Conservation (phyloP, 2,329 filamentous ascomycete species). For the Whalleya microplaca region DNA sequence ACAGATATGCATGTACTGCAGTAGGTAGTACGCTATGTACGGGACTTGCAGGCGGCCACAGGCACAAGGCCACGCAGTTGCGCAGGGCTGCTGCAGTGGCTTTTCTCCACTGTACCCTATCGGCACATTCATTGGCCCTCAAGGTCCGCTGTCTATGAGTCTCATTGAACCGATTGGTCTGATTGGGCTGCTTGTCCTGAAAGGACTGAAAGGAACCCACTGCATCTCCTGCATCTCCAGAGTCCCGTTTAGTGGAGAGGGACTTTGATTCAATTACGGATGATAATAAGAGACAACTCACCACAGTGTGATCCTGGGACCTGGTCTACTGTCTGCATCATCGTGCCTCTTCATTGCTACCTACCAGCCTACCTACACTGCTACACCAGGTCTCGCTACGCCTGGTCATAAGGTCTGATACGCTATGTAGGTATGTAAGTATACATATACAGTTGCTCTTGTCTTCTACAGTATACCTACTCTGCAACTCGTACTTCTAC, state of each 20-base stretch:
- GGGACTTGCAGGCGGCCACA: conserved; percentile 14
- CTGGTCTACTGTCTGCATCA: neutral
- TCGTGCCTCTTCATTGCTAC: neutral
- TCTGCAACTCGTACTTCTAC: too few species aligned
- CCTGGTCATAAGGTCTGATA: neutral
- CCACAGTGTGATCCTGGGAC: neutral
- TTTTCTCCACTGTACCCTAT: neutral
- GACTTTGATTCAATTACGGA: neutral
- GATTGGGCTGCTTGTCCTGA: neutral
- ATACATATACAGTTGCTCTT: neutral
- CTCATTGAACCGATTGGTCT: neutral
- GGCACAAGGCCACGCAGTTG: conserved; percentile 24
- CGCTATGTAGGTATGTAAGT: too few species aligned
- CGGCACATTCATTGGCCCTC: neutral
- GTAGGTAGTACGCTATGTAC: too few species aligned
- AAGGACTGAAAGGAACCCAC: neutral
- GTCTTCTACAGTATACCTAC: neutral
- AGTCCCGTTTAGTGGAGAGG: neutral
- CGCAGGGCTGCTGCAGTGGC: conserved; percentile 9
- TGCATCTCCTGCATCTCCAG: neutral
- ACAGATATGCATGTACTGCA: neutral
- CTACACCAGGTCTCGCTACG: neutral
- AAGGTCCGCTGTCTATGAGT: neutral
- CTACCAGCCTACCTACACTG: neutral
- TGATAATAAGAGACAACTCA: neutral